A percentile compares a stretch with the other conserved stretches of the same genome.
Evolutionary conservation across 2,329 filamentous ascomycete genomes (phyloP).

Genomic region (Epichloe sibirici): DNA sequence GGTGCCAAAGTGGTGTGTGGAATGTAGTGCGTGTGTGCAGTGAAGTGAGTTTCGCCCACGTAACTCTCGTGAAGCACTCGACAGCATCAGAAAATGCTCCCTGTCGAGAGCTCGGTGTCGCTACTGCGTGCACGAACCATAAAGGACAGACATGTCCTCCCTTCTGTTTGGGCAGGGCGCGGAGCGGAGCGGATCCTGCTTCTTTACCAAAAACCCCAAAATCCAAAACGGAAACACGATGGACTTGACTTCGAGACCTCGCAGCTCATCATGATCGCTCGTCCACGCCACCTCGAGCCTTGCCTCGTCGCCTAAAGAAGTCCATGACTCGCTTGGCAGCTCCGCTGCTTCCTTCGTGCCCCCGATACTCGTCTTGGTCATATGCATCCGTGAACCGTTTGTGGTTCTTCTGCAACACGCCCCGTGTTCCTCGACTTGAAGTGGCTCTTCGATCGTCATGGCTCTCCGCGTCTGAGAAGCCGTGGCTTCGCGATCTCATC

Average conservation of each 20-base stretch:
- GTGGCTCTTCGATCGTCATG: constrained; percentile 28
- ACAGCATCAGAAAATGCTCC: neutral
- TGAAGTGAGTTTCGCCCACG: neutral
- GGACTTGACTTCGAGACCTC: neutral
- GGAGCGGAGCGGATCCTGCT: too few species aligned
- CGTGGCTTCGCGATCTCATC: constrained; percentile 31
- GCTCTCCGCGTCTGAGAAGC: constrained; percentile 30
- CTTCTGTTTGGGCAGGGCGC: neutral
- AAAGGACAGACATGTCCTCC: neutral
- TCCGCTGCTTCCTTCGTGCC: constrained; percentile 71
- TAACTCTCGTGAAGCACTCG: neutral
- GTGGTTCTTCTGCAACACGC: constrained; percentile 69
- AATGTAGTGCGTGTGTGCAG: neutral
- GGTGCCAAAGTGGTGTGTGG: neutral
- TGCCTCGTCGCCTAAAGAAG: constrained; percentile 83
- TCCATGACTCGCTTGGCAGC: constrained; percentile 94
- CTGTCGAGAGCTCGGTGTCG: neutral
- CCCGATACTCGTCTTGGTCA: constrained; percentile 54
- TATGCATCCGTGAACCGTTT: constrained; percentile 86
- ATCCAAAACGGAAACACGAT: neutral
- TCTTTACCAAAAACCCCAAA: neutral
- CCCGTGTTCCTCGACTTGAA: constrained; percentile 29
- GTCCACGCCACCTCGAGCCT: constrained; percentile 53
- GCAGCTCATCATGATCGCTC: constrained; percentile 23
- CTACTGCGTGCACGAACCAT: neutral